Base-by-base conservation (phyloP, 2,329 filamentous ascomycete species). In the Pyrenochaeta sp. region DNA sequence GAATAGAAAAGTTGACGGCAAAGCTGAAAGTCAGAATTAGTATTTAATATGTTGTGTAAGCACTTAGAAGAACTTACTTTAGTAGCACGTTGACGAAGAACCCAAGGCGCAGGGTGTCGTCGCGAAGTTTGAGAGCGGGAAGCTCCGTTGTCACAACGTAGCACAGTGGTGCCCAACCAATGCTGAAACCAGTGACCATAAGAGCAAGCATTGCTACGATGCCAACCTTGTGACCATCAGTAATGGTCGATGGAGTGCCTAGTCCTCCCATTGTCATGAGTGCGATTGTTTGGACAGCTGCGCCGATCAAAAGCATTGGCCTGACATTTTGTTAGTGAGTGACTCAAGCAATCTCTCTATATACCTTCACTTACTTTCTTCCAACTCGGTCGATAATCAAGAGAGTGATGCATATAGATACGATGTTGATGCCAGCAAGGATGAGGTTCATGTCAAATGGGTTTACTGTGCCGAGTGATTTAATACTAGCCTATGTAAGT, bases 391-490 rank as follows among this genome's bases (percentile, higher is more conserved):
- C 54, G 27, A 34, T 37, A 25, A 42, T 48, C 9, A 44, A n/a
- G 27, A 52, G 54, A 19, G 28, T 43, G 2, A 48, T 44, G 28
- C 25, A 13, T 32, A 57, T 52, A 8, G 54, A 57, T 30, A 42
- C 25, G 22, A 52, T 57, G 49, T 52, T 57, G 40, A 57, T 57
- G 7, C 32, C 27, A 2, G 54, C 30, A 6, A 30, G 19, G 24
- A 52, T 39, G 19, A 57, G 27, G 32, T 46, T 57, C 27, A 57
- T 30, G 28, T 42, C 32, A 25, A 52, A 57, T 5, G 54, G 32
- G n/a, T 57, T 57, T 32, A 57, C 19, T 8, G 54, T 57, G 15
- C 48, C 48, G 19, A 57, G 54, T 5, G 54, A 52, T 52, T 52
- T 52, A 28, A 54, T n/a, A 25, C 52, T 54, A 36, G 5, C 4